These are phyloP conservation scores for Cladosporium sp. DNA, from an alignment of 2,329 filamentous ascomycete species.

Conservation along the genomic window DNA sequence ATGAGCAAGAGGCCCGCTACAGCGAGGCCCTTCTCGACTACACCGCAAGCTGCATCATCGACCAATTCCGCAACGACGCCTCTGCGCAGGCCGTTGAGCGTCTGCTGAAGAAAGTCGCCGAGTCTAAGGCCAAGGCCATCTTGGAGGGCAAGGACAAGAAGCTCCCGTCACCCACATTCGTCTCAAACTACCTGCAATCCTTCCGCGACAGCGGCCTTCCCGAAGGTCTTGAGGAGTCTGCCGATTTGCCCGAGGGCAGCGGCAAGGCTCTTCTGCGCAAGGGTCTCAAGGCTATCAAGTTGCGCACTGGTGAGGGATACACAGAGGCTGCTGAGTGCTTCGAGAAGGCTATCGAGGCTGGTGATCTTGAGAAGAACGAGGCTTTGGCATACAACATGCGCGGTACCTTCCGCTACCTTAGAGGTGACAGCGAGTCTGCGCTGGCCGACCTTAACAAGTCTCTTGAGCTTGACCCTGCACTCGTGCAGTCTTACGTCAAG, in stretches of 20 bases:
- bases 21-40: conserved; percentile 95
- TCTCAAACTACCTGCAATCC: conserved; percentile 98
- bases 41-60: conserved; percentile 98
- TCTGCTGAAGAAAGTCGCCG: conserved; percentile 92
- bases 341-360: conserved; percentile 79
- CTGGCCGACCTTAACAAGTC: conserved; percentile 86
- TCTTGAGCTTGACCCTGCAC: conserved; percentile 77
- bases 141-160: conserved; percentile 75
- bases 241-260: conserved; percentile 70
- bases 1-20: conserved; percentile 86
- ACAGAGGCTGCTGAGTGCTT: conserved; percentile 83
- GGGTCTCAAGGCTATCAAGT: conserved; percentile 74
- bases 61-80: conserved; percentile 87
- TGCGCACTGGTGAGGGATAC: conserved; percentile 87
- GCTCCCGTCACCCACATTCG: conserved; percentile 91
- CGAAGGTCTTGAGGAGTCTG: conserved; percentile 73
- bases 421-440: conserved; percentile 80
- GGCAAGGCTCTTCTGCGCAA: conserved; percentile 83
- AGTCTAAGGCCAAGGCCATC: conserved; percentile 88
- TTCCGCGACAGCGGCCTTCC: conserved; percentile 83
- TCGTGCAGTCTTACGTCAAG: conserved; percentile 98
- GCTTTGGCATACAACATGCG: conserved; percentile 94
- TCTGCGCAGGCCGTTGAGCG: conserved; percentile 89
- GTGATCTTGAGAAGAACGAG: conserved; percentile 75
- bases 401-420: conserved; percentile 90